Conservation (phyloP, 2,329 filamentous ascomycete genomes). For the Sarocladium kiliense region DNA sequence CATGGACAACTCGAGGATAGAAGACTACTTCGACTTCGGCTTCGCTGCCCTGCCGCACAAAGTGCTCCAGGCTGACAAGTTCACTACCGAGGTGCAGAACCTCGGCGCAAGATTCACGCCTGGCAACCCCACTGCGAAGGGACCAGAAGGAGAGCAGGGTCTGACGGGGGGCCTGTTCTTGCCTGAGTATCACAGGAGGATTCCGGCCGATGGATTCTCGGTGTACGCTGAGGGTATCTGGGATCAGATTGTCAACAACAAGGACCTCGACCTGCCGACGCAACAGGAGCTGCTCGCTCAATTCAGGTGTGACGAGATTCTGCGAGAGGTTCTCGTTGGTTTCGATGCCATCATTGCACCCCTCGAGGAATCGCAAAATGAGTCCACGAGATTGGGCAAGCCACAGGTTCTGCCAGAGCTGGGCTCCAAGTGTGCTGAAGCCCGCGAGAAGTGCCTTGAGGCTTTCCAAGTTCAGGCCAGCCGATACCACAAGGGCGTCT, state of each 20-base stretch:
- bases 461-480: slow-evolving; percentile 89
- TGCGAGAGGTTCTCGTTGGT: slow-evolving; percentile 74
- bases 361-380: slow-evolving; percentile 79
- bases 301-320: slow-evolving; percentile 96
- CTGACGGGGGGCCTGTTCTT: slow-evolving; percentile 78
- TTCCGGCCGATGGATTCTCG: slow-evolving; percentile 95
- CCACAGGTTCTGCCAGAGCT: slow-evolving; percentile 69
- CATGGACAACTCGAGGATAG: slow-evolving; percentile 81
- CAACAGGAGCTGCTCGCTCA: slow-evolving; percentile 96
- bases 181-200: slow-evolving; percentile 90
- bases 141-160: slow-evolving; percentile 62
- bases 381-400: slow-evolving; percentile 67
- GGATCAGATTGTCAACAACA: slow-evolving; percentile 99
- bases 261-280: slow-evolving; percentile 92
- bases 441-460: slow-evolving; percentile 68
- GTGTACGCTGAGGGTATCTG: slow-evolving; percentile 90
- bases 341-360: slow-evolving; percentile 82
- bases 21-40: slow-evolving; percentile 98
- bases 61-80: slow-evolving; percentile 89
- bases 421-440: slow-evolving; percentile 65
- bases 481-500: slow-evolving; percentile 95
- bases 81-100: slow-evolving; percentile 72
- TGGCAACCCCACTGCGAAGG: slow-evolving; percentile 68
- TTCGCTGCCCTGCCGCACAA: slow-evolving; percentile 96
- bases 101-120: slow-evolving; percentile 78